These are phyloP conservation scores for Tulasnella sp. DNA, from an alignment of 768 basidiomycete species.

Conservation along the genomic window DNA sequence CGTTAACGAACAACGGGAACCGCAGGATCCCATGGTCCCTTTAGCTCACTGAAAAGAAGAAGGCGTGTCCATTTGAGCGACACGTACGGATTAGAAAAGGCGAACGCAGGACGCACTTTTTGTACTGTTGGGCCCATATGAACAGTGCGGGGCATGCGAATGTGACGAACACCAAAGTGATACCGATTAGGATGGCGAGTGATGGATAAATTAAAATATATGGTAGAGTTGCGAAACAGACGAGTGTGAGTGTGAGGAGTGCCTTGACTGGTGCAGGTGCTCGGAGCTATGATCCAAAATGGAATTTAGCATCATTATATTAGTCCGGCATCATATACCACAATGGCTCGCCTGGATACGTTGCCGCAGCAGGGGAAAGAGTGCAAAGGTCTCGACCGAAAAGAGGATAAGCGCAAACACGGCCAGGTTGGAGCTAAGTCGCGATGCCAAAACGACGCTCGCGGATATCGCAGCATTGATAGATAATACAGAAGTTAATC, in stretches of 20 bases:
- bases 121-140: constrained; percentile 79
- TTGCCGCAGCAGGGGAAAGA: constrained; percentile 64
- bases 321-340: constrained; percentile 15
- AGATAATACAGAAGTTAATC: constrained; percentile 72
- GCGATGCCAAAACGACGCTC: constrained; percentile 86
- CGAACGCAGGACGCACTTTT: constrained; percentile 52
- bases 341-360: constrained; percentile 31
- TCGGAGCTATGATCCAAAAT: constrained; percentile 23
- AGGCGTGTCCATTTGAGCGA: background rate
- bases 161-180: constrained; percentile 45
- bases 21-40: constrained; percentile 86
- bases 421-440: constrained; percentile 67
- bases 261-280: constrained; percentile 39
- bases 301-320: no score
- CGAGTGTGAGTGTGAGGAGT: constrained; percentile 43
- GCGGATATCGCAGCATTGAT: constrained; percentile 90
- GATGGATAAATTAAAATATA: constrained; percentile 45
- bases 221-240: constrained; percentile 40
- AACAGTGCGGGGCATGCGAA: constrained; percentile 64
- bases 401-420: constrained; percentile 86
- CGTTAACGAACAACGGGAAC: constrained; percentile 36
- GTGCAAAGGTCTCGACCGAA: constrained; percentile 71
- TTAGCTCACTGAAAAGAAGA: constrained; percentile 56
- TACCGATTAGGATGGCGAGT: constrained; percentile 42
- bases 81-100: no score